Base-by-base conservation (phyloP, 495 filamentous ascomycete species). In the Hyaloscypha finlandica region DNA sequence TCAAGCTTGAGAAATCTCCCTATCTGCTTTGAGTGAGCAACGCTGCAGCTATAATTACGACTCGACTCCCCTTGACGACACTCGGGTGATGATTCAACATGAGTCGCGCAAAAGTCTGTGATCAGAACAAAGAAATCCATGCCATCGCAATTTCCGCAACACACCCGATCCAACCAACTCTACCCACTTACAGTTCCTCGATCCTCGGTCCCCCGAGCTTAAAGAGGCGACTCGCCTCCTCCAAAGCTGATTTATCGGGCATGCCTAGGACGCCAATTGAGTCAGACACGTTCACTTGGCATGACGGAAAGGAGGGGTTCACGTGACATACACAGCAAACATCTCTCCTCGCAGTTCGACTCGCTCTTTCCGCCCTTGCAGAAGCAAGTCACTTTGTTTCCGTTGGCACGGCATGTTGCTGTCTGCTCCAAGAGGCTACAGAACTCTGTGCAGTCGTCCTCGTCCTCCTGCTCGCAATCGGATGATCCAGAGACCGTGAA, bases 261-360 rank as follows among this genome's bases (percentile, higher is more conserved):
- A 65, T 65, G 63, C 63, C 63, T 65, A 11, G 51, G 61, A 20
- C 51, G 16, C 33, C 48, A 64, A 12, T 35, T 20, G 48, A 63
- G 42, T 64, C 30, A 64, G 61, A 56, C 16, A 6, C 31, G n/a
- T 63, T 29, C 9, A 51, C 25, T 25, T 1, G 20, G 25, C 9
- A 31, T 22, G 35, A 9, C 59, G 1, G 31, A 30, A 54, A 19
- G 12, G 20, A 33, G 56, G 62, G 12, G 33, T n/a, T 9, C 63
- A 65, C 63, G 54, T 65, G 63, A 65, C 63, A 33, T 65, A 65
- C 63, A 65, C 33, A 65, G 58, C n/a, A 65, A 48, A 59, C 63
- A 65, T 65, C 63, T 57, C 52, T 65, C 63, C 22, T 65, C 63
- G 63, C 63, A 65, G 35, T 65, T 65, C 20, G 63, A 58, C 20